Evolutionary conservation across 257 asterid species (phyloP).

Genomic region (Coffea eugenioides): DNA sequence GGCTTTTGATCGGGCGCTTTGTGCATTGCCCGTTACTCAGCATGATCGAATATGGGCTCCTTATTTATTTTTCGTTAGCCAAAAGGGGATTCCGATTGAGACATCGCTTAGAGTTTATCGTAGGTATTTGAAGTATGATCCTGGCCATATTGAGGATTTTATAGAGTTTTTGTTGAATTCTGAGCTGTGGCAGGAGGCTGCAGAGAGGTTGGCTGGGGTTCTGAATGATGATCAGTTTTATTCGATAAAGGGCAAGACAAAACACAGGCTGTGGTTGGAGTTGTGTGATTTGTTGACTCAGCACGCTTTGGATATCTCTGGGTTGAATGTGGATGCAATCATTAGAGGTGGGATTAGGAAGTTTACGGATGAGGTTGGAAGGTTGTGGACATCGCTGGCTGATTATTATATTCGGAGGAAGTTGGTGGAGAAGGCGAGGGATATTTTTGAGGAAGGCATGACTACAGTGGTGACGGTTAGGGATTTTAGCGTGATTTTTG

Average conservation of each 20-base stretch:
- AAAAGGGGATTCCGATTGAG: conserved; percentile 88
- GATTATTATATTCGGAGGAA: conserved; percentile 89
- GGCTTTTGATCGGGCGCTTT: conserved; percentile 80
- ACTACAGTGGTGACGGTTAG: conserved; percentile 79
- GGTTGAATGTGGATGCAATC: conserved; percentile 93
- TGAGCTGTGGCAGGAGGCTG: conserved; percentile 90
- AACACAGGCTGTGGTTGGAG: conserved; percentile 89
- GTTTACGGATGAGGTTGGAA: conserved; percentile 95
- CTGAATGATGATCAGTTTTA: conserved; percentile 77
- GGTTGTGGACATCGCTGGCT: conserved; percentile 90
- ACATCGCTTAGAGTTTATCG: conserved; percentile 89
- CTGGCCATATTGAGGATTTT: conserved; percentile 90
- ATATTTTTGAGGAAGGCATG: conserved; percentile 98
- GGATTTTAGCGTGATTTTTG: conserved; percentile 88
- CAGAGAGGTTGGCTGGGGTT: conserved; percentile 90
- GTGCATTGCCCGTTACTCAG: conserved; percentile 94
- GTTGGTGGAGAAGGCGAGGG: conserved; percentile 85
- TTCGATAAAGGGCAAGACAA: conserved; percentile 90
- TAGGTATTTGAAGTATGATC: conserved; percentile 95
- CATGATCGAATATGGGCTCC: conserved; percentile 88
- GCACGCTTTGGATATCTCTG: conserved; percentile 72
- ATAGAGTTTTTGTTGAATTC: conserved; percentile 80
- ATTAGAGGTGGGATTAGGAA: conserved; percentile 93
- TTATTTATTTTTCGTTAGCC: conserved; percentile 74
- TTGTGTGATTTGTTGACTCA: conserved; percentile 87